Conservation (phyloP, 2,329 filamentous ascomycete species). For the Fusarium aywerte region DNA sequence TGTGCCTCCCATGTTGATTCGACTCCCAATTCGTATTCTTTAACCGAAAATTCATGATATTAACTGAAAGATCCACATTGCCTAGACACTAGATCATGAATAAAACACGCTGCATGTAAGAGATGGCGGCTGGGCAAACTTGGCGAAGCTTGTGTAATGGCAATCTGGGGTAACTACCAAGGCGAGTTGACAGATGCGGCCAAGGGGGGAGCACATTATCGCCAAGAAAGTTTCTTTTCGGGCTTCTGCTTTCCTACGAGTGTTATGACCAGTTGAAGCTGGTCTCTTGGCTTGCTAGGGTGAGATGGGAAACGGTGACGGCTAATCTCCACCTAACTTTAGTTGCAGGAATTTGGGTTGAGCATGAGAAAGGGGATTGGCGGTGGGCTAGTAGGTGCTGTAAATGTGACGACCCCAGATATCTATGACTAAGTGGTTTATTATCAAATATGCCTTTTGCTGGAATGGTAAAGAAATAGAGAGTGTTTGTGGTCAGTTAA, state of each 20-base stretch:
- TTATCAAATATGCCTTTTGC: background rate
- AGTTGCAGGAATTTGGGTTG: background rate
- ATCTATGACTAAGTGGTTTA: background rate
- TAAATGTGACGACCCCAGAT: background rate
- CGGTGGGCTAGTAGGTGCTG: background rate
- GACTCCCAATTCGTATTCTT: background rate
- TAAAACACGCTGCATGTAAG: slow-evolving; percentile 3
- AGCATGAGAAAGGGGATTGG: background rate
- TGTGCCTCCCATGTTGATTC: too few relatives aligned
- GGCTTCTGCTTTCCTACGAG: background rate
- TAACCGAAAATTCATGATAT: slow-evolving; percentile 11
- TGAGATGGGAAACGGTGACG: background rate
- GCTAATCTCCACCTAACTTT: slow-evolving; percentile 7
- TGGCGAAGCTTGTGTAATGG: slow-evolving; percentile 24
- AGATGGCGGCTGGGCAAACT: slow-evolving; percentile 22
- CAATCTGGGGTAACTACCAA: slow-evolving; percentile 28
- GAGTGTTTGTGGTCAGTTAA: background rate
- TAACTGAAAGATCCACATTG: background rate
- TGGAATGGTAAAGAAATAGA: background rate
- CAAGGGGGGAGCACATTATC: slow-evolving; percentile 1
- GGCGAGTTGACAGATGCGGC: slow-evolving; percentile 4
- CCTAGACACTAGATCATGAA: slow-evolving; percentile 21
- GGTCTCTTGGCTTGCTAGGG: slow-evolving; percentile 12
- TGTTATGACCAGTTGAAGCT: background rate
- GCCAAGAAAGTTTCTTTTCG: slow-evolving; percentile 8